Percentiles rank a stretch among this genome's conserved stretches.
Conservation (phyloP, 345 rosid genomes). For the Aquilaria yunnanensis region DNA sequence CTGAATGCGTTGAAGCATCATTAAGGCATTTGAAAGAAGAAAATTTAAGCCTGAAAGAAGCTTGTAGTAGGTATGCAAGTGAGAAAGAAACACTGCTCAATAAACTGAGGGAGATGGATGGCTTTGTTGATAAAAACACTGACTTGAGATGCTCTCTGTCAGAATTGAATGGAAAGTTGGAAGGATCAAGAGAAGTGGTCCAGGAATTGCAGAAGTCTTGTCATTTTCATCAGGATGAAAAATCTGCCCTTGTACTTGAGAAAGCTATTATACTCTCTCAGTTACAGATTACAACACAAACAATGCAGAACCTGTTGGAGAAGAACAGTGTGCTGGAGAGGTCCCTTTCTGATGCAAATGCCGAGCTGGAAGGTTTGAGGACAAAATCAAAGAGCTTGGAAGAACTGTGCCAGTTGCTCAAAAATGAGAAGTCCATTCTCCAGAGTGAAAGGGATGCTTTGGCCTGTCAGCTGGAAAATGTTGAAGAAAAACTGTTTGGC, state of each 20-base stretch:
- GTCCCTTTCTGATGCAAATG: conserved; percentile 56
- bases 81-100: conserved; percentile 41
- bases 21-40: conserved; percentile 64
- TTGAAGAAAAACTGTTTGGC: conserved; percentile 48
- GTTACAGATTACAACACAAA: conserved; percentile 63
- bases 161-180: conserved; percentile 68
- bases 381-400: conserved; percentile 64
- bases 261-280: conserved; percentile 78
- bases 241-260: conserved; percentile 57
- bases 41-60: conserved; percentile 57
- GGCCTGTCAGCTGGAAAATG: conserved; percentile 49
- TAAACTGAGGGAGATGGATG: conserved; percentile 54
- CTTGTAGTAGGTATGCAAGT: conserved; percentile 30
- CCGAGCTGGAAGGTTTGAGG: conserved; percentile 69
- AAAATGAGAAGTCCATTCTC: conserved; percentile 64
- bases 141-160: conserved; percentile 57
- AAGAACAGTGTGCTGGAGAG: conserved; percentile 48
- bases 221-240: conserved; percentile 64
- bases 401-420: conserved; percentile 62
- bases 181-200: conserved; percentile 54
- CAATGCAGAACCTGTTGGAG: conserved; percentile 66
- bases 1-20: conserved; percentile 39
- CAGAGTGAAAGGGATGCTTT: conserved; percentile 45
- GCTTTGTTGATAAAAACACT: conserved; percentile 47
- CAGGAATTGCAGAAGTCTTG: conserved; percentile 52